Evolutionary conservation across 2,329 filamentous ascomycete species (phyloP).

Genomic region (Atkinsonella texensis): DNA sequence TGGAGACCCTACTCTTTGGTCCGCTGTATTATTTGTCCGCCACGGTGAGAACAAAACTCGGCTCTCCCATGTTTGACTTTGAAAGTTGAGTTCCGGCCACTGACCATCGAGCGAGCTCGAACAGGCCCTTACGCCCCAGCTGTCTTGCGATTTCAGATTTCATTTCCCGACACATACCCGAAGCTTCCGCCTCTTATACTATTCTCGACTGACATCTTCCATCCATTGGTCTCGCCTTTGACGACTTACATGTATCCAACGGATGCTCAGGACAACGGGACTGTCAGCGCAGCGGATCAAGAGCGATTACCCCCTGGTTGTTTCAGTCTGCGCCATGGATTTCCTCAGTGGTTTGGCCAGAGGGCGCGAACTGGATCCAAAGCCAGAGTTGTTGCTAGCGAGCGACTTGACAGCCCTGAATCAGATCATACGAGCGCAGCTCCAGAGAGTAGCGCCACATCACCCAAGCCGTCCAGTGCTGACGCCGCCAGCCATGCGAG

Average conservation of each 20-base stretch:
- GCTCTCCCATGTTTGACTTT: not conserved
- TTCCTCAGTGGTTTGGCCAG: slow-evolving; percentile 77
- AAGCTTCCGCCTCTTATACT: slow-evolving; percentile 69
- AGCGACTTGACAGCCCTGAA: slow-evolving; percentile 18
- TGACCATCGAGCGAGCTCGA: not conserved
- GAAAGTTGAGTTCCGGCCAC: not conserved
- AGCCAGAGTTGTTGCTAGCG: slow-evolving; percentile 30
- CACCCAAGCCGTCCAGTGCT: slow-evolving; percentile 18
- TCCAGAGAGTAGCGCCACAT: slow-evolving; percentile 14
- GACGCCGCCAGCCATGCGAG: slow-evolving; percentile 27
- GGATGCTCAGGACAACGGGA: slow-evolving; percentile 60
- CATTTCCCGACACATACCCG: slow-evolving; percentile 74
- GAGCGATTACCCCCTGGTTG: slow-evolving; percentile 77
- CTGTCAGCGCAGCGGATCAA: slow-evolving; percentile 72
- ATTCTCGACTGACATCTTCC: slow-evolving; percentile 88
- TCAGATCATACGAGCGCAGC: slow-evolving; percentile 12
- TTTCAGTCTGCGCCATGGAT: slow-evolving; percentile 83
- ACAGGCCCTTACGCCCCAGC: slow-evolving; percentile 80
- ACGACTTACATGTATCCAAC: slow-evolving; percentile 93
- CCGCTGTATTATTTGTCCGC: slow-evolving; percentile 81
- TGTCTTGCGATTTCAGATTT: slow-evolving; percentile 80
- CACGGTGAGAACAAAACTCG: slow-evolving; percentile 44
- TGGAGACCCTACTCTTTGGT: slow-evolving; percentile 72
- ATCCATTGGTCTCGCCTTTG: slow-evolving; percentile 80
- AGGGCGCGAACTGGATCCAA: slow-evolving; percentile 29